Evolutionary conservation across 2,329 filamentous ascomycete genomes (phyloP).

Genomic region (Sclerotinia spermophila): DNA sequence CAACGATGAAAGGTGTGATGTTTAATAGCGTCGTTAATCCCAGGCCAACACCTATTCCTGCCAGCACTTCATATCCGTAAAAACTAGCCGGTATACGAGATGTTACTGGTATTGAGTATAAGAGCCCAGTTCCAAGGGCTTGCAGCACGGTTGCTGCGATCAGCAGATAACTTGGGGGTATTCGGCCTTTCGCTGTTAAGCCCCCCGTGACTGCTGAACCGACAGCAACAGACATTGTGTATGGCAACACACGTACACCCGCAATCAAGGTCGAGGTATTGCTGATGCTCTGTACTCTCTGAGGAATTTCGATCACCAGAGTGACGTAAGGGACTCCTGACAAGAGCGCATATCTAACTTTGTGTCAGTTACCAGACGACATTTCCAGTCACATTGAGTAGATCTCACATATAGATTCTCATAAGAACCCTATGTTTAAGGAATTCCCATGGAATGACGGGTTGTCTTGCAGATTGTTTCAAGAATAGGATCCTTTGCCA

Average conservation of each 20-base stretch:
- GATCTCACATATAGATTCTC: not conserved
- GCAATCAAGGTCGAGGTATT: slow-evolving; percentile 16
- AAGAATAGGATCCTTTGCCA: slow-evolving; percentile 33
- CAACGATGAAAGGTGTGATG: slow-evolving; percentile 45
- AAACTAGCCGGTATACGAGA: slow-evolving; percentile 8
- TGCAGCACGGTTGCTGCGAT: slow-evolving; percentile 13
- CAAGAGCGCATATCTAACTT: slow-evolving; percentile 18
- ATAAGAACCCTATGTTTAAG: not conserved
- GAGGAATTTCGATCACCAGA: slow-evolving; percentile 24
- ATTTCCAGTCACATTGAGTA: not conserved
- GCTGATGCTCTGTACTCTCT: slow-evolving; percentile 22
- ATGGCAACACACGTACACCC: slow-evolving; percentile 1
- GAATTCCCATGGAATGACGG: not conserved
- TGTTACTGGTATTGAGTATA: slow-evolving; percentile 11
- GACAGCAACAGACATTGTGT: not conserved
- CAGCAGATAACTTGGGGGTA: not conserved
- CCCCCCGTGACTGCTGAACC: not conserved
- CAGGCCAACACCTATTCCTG: slow-evolving; percentile 56
- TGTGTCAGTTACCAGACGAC: not conserved
- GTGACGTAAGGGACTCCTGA: slow-evolving; percentile 22
- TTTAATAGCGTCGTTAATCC: slow-evolving; percentile 48
- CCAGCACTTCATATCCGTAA: slow-evolving; percentile 53
- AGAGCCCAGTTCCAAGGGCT: slow-evolving; percentile 19
- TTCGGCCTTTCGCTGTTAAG: not conserved
- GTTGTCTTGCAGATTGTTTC: slow-evolving; percentile 8